Conservation (phyloP, 2,329 filamentous ascomycete species). For the Paraphaeosphaeria sporulosa region DNA sequence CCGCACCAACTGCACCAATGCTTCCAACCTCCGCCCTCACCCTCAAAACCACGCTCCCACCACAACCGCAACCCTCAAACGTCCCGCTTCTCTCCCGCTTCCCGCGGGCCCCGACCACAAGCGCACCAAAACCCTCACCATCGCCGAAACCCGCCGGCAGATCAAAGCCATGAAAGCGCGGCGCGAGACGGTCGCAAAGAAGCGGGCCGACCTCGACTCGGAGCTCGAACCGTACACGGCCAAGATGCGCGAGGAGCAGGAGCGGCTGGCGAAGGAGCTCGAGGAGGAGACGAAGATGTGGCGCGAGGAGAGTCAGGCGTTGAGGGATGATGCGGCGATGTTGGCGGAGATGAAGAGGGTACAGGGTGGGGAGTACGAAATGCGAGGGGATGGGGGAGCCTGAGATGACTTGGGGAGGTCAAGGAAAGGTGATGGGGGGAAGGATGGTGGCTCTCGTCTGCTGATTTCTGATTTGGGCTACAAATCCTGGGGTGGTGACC, state of each 20-base stretch:
- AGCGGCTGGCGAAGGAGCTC: slow-evolving; percentile 25
- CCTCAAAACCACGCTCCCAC: neutral
- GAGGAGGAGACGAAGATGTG: slow-evolving; percentile 25
- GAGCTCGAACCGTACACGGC: slow-evolving; percentile 27
- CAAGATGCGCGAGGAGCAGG: slow-evolving; percentile 31
- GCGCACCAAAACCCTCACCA: slow-evolving; percentile 16
- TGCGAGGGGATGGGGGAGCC: neutral
- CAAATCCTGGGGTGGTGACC: neutral
- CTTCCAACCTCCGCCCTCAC: neutral
- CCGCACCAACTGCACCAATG: neutral
- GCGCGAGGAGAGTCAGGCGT: slow-evolving; percentile 26
- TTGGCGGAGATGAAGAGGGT: slow-evolving; percentile 27
- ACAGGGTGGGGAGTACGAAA: slow-evolving; percentile 8
- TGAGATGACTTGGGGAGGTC: neutral
- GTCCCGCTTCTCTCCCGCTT: neutral
- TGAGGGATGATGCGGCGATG: slow-evolving; percentile 24
- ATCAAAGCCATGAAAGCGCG: slow-evolving; percentile 23
- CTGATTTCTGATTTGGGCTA: neutral
- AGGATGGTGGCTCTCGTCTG: neutral
- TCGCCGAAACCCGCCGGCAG: slow-evolving; percentile 28
- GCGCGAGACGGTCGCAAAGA: slow-evolving; percentile 24
- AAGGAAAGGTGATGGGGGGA: neutral
- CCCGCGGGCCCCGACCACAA: slow-evolving; percentile 8
- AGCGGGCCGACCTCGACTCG: slow-evolving; percentile 25
- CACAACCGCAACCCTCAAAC: neutral